Percentiles rank a stretch among this genome's conserved stretches.
Evolutionary conservation across 768 basidiomycete species (phyloP).

Genomic region (Pleurotus citrinopileatus): DNA sequence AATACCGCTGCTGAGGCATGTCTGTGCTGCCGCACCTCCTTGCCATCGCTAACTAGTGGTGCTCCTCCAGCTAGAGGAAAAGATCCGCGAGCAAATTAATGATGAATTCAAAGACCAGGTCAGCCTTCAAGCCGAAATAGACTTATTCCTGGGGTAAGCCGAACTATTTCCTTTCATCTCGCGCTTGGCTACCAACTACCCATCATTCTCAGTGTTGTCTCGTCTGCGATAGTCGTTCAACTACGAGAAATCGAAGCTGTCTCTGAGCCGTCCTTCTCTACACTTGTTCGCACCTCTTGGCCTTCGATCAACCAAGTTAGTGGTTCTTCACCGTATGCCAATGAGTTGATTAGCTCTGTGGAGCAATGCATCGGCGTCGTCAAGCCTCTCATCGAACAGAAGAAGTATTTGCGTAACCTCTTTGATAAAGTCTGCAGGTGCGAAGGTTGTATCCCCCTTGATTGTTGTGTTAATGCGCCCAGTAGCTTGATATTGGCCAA

Average conservation of each 20-base stretch:
- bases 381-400: conserved; percentile 84
- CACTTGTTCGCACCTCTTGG: conserved; percentile 82
- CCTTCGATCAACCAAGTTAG: conserved; percentile 76
- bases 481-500: conserved; percentile 78
- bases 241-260: conserved; percentile 84
- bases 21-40: background rate
- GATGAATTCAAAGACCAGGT: conserved; percentile 76
- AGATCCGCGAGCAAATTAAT: conserved; percentile 79
- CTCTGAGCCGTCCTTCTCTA: conserved; percentile 74
- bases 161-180: conserved; percentile 15
- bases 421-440: conserved; percentile 93
- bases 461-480: conserved; percentile 1
- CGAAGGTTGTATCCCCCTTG: conserved; percentile 16
- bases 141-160: conserved; percentile 85
- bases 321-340: conserved; percentile 79
- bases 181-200: background rate
- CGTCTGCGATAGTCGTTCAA: conserved; percentile 75
- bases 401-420: conserved; percentile 91
- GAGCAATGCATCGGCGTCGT: conserved; percentile 77
- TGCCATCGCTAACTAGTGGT: background rate
- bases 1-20: conserved; percentile 82
- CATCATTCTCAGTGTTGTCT: conserved; percentile 61
- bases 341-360: conserved; percentile 69
- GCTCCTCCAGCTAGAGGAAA: conserved; percentile 77
- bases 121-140: conserved; percentile 80